phyloP scores from a whole-genome alignment of 2,329 filamentous ascomycete genomes.

The Colletotrichum horii region DNA sequence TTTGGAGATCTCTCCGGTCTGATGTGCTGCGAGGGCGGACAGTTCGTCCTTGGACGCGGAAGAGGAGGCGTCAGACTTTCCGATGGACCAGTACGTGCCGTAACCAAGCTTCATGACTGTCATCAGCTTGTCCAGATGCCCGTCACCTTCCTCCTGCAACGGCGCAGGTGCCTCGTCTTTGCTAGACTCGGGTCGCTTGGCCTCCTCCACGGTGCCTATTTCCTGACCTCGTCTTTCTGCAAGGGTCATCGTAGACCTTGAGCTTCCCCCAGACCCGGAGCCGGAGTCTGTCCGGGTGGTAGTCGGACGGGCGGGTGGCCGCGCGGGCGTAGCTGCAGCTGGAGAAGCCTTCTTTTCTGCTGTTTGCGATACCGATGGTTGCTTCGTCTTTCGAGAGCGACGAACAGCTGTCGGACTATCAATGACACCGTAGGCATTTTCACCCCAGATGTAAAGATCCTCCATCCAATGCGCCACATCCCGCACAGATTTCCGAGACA shows the following conservation, averaged over 20 bases:
- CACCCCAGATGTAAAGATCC: slow-evolving; percentile 83
- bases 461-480: slow-evolving; percentile 87
- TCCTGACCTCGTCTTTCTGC: slow-evolving; percentile 20
- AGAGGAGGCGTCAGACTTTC: slow-evolving; percentile 10
- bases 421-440: slow-evolving; percentile 82
- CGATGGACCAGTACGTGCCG: slow-evolving; percentile 67
- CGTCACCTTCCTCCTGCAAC: slow-evolving; percentile 34
- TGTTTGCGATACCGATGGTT: slow-evolving; percentile 18
- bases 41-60: background rate
- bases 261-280: slow-evolving; percentile 7
- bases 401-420: slow-evolving; percentile 77
- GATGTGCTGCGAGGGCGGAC: background rate
- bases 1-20: background rate
- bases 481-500: slow-evolving; percentile 74
- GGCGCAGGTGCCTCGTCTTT: background rate
- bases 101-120: slow-evolving; percentile 72
- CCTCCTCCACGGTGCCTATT: slow-evolving; percentile 19
- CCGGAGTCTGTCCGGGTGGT: slow-evolving; percentile 1
- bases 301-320: background rate
- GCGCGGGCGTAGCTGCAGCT: background rate
- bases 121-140: slow-evolving; percentile 60
- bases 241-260: slow-evolving; percentile 12
- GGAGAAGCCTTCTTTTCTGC: background rate
- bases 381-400: slow-evolving; percentile 46
- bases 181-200: background rate